Evolutionary conservation across 2,329 filamentous ascomycete genomes (phyloP), one percentile per base, ranked within the genome.

Genomic region (Pseudogymnoascus sp.): DNA sequence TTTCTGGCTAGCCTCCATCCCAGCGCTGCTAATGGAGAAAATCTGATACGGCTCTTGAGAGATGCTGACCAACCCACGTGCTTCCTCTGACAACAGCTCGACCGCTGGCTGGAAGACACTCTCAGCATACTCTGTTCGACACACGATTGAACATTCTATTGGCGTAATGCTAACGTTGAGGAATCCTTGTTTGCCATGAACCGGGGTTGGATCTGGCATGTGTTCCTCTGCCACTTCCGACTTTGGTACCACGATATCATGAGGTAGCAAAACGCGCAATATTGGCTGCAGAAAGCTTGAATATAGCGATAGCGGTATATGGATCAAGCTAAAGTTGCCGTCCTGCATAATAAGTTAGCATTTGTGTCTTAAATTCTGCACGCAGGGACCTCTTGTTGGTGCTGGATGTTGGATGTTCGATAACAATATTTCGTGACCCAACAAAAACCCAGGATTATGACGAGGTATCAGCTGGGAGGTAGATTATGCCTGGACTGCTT

Each of bases 141-240:
- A 97, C 60, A 96, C 91, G 59, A 99, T 82, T 3, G 91, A 96
- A 75, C 91, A 96, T 74, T 97, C 94, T 61, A 96, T 83, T 0
- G 91, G 90, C 0, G 92, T 97, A 69, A 97, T 83, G 64, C 90
- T 95, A 67, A 99, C 86, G 73, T 97, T 97, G 72, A 97, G 82
- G 74, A 99, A 97, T 47, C 86, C 85, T 74, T 94, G 88, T 70
- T 81, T 81, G 64, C 78, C 76, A 64, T 81, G 79, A 43, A 74
- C 64, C 69, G 20, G 71, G 72, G 59, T 72, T 71, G 61, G 47
- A 59, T 16, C 61, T 68, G 66, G 60, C 67, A 69, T 62, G 70
- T 68, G n/a, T 69, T 71, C 61, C 18, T n/a, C 28, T 34, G 28
- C 47, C n/a, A 32, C 47, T 34, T n/a, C 47, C 47, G 28, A 54